Conservation (phyloP, 768 basidiomycete species). For the Amanita inopinata region DNA sequence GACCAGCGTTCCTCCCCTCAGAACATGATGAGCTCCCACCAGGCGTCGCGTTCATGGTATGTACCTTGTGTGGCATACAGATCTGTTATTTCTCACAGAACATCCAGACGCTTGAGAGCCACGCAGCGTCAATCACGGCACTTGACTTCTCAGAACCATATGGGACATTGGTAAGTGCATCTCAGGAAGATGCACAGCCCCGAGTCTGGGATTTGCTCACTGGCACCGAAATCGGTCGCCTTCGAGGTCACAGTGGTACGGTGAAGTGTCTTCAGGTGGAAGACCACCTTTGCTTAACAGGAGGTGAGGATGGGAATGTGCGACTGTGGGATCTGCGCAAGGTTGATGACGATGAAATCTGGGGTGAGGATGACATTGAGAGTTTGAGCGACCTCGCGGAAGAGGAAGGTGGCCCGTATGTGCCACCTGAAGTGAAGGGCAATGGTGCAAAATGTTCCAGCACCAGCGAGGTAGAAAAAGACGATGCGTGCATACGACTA, state of each 20-base stretch:
- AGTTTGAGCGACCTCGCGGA: conserved; percentile 50
- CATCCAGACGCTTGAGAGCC: conserved; percentile 67
- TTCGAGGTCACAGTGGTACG: conserved; percentile 71
- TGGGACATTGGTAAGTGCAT: conserved; percentile 83
- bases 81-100: background rate
- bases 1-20: conserved; percentile 92
- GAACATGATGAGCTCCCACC: conserved; percentile 94
- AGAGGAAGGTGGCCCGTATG: conserved; percentile 31
- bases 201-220: conserved; percentile 92
- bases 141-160: conserved; percentile 97
- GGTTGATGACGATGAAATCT: conserved; percentile 68
- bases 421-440: no score
- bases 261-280: conserved; percentile 94
- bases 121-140: conserved; percentile 73
- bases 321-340: conserved; percentile 85
- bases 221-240: conserved; percentile 76
- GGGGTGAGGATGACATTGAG: conserved; percentile 44
- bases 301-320: conserved; percentile 78
- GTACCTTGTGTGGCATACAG: conserved; percentile 7
- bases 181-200: conserved; percentile 77
- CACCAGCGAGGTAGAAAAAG: conserved; percentile 23
- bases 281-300: conserved; percentile 82
- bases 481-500: conserved; percentile 58
- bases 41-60: conserved; percentile 95
- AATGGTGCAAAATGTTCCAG: conserved; percentile 14